Evolutionary conservation across 2,329 filamentous ascomycete species (phyloP).

Genomic region (Pseudogymnoascus sp.): DNA sequence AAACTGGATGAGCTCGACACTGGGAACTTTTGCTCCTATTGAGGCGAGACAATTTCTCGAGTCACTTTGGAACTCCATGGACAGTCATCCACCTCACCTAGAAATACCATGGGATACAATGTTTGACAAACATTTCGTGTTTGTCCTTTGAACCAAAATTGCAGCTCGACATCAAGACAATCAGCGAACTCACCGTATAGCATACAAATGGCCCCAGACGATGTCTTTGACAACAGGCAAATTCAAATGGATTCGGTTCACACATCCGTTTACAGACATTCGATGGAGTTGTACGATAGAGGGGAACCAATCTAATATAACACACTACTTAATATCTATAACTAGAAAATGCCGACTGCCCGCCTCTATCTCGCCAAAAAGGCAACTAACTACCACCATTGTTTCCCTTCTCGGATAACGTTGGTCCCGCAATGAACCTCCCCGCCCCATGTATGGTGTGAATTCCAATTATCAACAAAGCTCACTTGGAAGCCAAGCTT

Average conservation of each 20-base stretch:
- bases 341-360: neutral
- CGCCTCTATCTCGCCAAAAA: neutral
- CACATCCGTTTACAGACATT: neutral
- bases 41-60: neutral
- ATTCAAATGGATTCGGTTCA: neutral
- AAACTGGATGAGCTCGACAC: neutral
- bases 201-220: neutral
- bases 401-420: neutral
- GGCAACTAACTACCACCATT: neutral
- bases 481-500: conserved; percentile 15
- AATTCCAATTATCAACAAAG: conserved; percentile 21
- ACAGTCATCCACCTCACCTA: neutral
- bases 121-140: neutral
- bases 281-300: neutral
- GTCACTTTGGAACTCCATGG: neutral
- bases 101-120: neutral
- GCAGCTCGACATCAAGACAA: too few relatives aligned
- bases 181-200: neutral
- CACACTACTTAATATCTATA: neutral
- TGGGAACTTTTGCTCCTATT: neutral
- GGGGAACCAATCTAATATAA: neutral
- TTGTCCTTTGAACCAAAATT: neutral
- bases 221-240: neutral
- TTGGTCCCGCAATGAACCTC: conserved; percentile 25
- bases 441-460: conserved; percentile 20